Base-by-base conservation (phyloP, 148 eudicot genomes). In the Cornus kousa region DNA sequence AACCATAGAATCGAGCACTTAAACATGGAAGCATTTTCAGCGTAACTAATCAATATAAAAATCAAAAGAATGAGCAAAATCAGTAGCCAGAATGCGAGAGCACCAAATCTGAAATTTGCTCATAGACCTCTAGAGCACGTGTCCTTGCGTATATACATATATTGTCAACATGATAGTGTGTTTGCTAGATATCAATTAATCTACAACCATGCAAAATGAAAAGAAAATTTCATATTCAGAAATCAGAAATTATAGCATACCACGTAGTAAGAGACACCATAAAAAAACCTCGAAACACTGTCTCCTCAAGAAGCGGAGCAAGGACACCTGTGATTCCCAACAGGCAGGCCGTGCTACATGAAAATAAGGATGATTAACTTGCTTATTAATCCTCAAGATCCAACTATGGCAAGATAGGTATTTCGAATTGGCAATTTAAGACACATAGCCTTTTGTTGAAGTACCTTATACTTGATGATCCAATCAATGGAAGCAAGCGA, bases 291-390 rank as follows among this genome's bases (percentile, higher is more conserved):
- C 98, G 89, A 81, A 96, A 96, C 75, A 96, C 90, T 7, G 93
- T 96, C 86, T 96, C 99, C 91, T 96, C 99, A 65, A 96, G 92
- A 79, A 96, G 73, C 5, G 99, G 98, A 82, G 99, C 99, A 86
- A 96, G 93, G 74, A 93, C 80, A 46, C 99, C 98, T 17, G 94
- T 86, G 81, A 93, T 81, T 77, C 95, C 99, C 40, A 96, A 74
- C 86, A 96, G 83, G 79, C 94, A 90, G 74, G 85, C 86, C 57
- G 99, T 96, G 91, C 99, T 96, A 88, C 87, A 80, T 24, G 68
- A 70, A 79, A 72, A 60, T 13, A 28, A 39, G 70, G 32, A 23
- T 37, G 23, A 57, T 80, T 4, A n/a, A 74, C 68, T 13, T 31
- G 4, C n/a, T 13, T n/a, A 39, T 37, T 78, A 37, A 50, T 66